Conservation (phyloP, 306 rosid genomes). For the Mucuna pruriens region DNA sequence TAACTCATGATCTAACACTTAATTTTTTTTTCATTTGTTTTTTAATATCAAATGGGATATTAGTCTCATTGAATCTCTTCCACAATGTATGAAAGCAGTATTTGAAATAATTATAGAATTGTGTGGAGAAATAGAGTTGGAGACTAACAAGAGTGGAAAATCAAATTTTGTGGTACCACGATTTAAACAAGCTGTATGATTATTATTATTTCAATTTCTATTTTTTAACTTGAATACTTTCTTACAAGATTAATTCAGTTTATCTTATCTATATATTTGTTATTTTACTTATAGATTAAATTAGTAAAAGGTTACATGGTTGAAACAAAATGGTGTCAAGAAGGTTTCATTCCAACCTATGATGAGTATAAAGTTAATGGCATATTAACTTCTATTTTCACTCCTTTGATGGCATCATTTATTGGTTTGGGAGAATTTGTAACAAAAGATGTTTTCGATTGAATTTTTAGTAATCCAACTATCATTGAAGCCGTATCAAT, state of each 20-base stretch:
- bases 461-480: slow-evolving; percentile 25
- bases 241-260: too few species aligned
- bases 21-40: background rate
- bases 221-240: background rate
- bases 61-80: background rate
- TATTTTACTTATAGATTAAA: background rate
- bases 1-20: background rate
- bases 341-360: slow-evolving; percentile 41
- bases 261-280: background rate
- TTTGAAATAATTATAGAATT: background rate
- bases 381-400: background rate
- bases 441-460: slow-evolving; percentile 32
- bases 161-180: background rate
- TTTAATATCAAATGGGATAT: slow-evolving; percentile 43
- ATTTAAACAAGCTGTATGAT: background rate
- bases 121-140: background rate
- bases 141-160: background rate
- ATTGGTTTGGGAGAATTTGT: slow-evolving; percentile 17
- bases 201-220: background rate
- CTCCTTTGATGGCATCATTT: background rate
- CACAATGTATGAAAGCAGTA: slow-evolving; percentile 21
- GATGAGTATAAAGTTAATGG: slow-evolving; percentile 42
- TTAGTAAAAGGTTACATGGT: slow-evolving; percentile 25
- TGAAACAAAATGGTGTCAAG: slow-evolving; percentile 47
- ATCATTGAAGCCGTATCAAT: slow-evolving; percentile 4